phyloP scores from a whole-genome alignment of 1,284 basidiomycete species.

The Leccinum pachyderme region DNA sequence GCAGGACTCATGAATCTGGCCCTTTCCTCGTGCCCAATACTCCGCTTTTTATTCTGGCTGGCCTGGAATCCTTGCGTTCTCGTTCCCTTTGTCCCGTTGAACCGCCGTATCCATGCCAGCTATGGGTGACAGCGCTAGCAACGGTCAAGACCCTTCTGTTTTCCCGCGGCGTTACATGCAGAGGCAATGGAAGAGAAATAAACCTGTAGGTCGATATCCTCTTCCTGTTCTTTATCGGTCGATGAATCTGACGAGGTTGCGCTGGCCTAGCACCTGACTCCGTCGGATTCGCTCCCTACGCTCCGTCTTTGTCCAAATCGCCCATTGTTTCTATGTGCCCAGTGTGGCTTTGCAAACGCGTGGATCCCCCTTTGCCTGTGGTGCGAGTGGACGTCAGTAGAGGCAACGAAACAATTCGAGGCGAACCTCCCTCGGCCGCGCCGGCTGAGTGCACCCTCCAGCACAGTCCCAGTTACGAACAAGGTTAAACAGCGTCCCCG shows the following conservation, averaged over 20 bases:
- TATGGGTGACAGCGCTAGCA: conserved; percentile 15
- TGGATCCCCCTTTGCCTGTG: conserved; percentile 54
- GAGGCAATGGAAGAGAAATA: conserved; percentile 37
- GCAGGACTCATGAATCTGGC: conserved; percentile 23
- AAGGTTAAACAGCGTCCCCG: conserved; percentile 6
- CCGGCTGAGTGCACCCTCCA: conserved; percentile 40
- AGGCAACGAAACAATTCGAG: conserved; percentile 39
- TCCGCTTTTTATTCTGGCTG: conserved; percentile 25
- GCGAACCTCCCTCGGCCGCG: conserved; percentile 33
- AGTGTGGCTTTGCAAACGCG: conserved; percentile 51
- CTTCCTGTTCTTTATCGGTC: conserved; percentile 1
- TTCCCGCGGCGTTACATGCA: conserved; percentile 33
- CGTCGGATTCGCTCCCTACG: conserved; percentile 51
- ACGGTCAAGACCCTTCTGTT: conserved; percentile 18
- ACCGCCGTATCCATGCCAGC: neutral
- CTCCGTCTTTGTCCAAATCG: conserved; percentile 47
- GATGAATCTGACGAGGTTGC: conserved; percentile 11
- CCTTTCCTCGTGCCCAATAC: conserved; percentile 30
- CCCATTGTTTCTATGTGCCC: conserved; percentile 48
- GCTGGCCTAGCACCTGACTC: conserved; percentile 39
- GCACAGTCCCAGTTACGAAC: conserved; percentile 24
- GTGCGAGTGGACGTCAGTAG: conserved; percentile 50
- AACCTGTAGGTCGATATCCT: conserved; percentile 28
- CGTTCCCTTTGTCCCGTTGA: conserved; percentile 3
- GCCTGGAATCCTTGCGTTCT: conserved; percentile 6